Evolutionary conservation across 2,329 filamentous ascomycete genomes (phyloP).

Genomic region (Aspergillus oerlinghausenensis): DNA sequence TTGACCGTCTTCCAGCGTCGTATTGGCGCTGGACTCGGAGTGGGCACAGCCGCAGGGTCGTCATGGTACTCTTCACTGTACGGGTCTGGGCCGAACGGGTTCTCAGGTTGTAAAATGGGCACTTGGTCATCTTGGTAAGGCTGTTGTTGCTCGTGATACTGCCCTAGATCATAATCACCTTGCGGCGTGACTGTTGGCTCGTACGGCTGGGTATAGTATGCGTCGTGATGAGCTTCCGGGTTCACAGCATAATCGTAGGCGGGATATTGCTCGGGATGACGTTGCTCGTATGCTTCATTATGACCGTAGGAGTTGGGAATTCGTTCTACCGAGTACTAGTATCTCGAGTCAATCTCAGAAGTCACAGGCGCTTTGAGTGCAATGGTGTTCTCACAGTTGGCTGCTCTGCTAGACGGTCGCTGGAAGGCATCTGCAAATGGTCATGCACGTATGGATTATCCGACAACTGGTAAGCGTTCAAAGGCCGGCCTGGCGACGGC

Average conservation of each 20-base stretch:
- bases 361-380: background rate
- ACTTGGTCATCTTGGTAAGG: constrained; percentile 65
- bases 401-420: constrained; percentile 76
- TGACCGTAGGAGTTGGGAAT: constrained; percentile 60
- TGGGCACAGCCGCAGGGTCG: constrained; percentile 29
- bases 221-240: constrained; percentile 81
- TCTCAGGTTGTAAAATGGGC: constrained; percentile 69
- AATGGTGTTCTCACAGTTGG: constrained; percentile 61
- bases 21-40: constrained; percentile 58
- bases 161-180: constrained; percentile 53
- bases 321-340: constrained; percentile 66
- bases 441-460: constrained; percentile 65
- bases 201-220: constrained; percentile 80
- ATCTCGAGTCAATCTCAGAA: constrained; percentile 6
- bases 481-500: constrained; percentile 71
- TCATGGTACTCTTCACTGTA: constrained; percentile 48
- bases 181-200: constrained; percentile 57
- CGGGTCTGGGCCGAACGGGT: constrained; percentile 59
- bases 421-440: constrained; percentile 65
- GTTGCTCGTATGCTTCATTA: constrained; percentile 56
- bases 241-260: constrained; percentile 68
- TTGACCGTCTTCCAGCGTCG: constrained; percentile 98
- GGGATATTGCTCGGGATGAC: constrained; percentile 47
- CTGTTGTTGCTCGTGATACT: constrained; percentile 49
- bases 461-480: constrained; percentile 76